Evolutionary conservation across 179 eudicot genomes (phyloP), one percentile per base, ranked within the genome.

Genomic region (Actinidia chinensis): DNA sequence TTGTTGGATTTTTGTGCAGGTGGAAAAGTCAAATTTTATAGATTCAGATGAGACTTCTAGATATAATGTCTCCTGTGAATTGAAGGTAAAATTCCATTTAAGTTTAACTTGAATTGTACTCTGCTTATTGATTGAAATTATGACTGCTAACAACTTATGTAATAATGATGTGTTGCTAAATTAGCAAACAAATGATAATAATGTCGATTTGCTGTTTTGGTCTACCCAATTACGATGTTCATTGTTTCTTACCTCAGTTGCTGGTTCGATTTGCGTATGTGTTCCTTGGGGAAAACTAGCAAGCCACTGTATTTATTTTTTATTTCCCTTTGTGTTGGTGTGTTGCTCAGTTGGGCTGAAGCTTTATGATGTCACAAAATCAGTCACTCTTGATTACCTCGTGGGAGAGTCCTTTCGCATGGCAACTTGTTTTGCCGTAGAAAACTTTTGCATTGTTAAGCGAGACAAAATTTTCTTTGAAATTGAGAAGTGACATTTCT

Each of bases 71-170:
- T 87, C 88, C 78, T 84, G 92, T 86, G 78, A 82, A 82, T 75
- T 86, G 84, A 91, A 90, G 90, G 98, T 89, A 51, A 69, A 85
- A 73, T 28, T 69, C 66, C 25, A 70, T 46, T 77, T 46, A 58
- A 11, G n/a, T n/a, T n/a, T n/a, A n/a, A n/a, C 59, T 42, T 42
- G 3, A 13, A 70, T 42, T 42, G 52, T 68, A 68, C 23, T 54
- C 65, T 20, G 22, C 40, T 25, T 10, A 15, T 20, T 76, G 48
- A 17, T 9, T n/a, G 40, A 71, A 54, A 33, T 28, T 71, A 28
- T 28, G 46, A 71, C 25, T 54, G 74, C 14, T 20, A 47, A 69
- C 42, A 47, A 48, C 48, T 47, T 22, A 18, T 46, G 20, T 3
- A 43, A 11, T 13, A 13, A 50, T 70, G 42, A 70, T 1, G 5